Evolutionary conservation across 208 protist species (phyloP).

Genomic region (Leishmania arabica): DNA sequence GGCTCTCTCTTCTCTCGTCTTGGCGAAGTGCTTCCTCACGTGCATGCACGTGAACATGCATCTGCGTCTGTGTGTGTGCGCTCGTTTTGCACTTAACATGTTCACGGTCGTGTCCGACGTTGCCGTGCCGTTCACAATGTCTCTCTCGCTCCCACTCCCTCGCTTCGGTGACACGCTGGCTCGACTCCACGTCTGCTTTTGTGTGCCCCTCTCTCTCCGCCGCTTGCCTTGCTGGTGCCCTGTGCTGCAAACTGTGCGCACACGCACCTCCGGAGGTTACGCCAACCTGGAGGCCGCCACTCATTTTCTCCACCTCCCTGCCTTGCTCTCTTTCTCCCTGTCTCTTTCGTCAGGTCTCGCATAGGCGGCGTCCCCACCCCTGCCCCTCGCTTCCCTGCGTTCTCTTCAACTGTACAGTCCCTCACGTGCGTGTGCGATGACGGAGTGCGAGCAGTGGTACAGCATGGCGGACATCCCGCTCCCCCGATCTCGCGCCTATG

Average conservation of each 20-base stretch:
- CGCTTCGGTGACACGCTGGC: not conserved
- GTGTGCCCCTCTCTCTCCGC: not conserved
- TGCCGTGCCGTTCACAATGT: not conserved
- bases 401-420: not conserved
- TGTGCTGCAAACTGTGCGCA: not conserved
- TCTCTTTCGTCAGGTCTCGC: not conserved
- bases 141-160: not conserved
- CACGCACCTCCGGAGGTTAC: not conserved
- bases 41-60: not conserved
- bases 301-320: not conserved
- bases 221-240: not conserved
- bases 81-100: not conserved
- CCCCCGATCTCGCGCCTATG: conserved; percentile 7
- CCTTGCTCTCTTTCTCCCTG: no score
- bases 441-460: conserved; percentile 41
- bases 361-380: not conserved
- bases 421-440: conserved; percentile 7
- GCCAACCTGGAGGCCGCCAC: not conserved
- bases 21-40: not conserved
- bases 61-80: not conserved
- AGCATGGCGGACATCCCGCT: conserved; percentile 49
- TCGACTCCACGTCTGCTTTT: conserved; percentile 1
- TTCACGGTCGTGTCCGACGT: no score
- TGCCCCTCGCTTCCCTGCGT: not conserved
- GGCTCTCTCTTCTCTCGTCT: not conserved